Base-by-base conservation (phyloP, 345 rosid genomes). In the Dimocarpus longan region DNA sequence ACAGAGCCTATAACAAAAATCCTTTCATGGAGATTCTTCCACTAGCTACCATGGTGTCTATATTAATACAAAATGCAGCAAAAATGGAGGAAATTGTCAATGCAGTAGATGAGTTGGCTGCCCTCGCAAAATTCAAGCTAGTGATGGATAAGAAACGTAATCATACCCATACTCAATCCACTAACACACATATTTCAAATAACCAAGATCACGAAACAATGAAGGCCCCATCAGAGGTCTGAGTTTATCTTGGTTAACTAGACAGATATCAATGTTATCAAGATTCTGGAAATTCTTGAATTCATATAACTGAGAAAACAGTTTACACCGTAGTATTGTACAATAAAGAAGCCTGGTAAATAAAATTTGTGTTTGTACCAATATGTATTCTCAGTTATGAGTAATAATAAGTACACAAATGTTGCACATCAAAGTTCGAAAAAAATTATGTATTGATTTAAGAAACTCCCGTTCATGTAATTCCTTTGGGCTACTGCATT, bases 21-120 rank as follows among this genome's bases (percentile, higher is more conserved):
- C 50, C 90, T n/a, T 64, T 90, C 75, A 78, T 86, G 79, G 91
- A 86, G 73, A 77, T 91, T 75, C 85, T 94, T 80, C 91, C 92
- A 0, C 85, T 89, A 19, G 86, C 86, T 43, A 92, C 95, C 52
- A 43, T 88, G 50, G 91, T 86, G 39, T 83, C 91, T 1, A 70
- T 92, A 89, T 57, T 92, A 78, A 82, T 78, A 8, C 94, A 92
- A 80, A 90, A 77, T 56, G 88, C 93, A 50, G 73, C 85, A 21
- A 88, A 90, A 86, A 81, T 90, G 42, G 91, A 89, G 68, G 85
- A 74, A 24, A 77, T 85, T 40, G 90, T 77, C 6, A 81, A 86
- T 46, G 88, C 84, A 54, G 89, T 91, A 1, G 77, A 80, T 4
- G 91, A 90, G 80, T 82, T 92, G 54, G 88, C 89, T 0, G 73